Base-by-base conservation (phyloP, 306 rosid genomes). In the Calophaca sinica region DNA sequence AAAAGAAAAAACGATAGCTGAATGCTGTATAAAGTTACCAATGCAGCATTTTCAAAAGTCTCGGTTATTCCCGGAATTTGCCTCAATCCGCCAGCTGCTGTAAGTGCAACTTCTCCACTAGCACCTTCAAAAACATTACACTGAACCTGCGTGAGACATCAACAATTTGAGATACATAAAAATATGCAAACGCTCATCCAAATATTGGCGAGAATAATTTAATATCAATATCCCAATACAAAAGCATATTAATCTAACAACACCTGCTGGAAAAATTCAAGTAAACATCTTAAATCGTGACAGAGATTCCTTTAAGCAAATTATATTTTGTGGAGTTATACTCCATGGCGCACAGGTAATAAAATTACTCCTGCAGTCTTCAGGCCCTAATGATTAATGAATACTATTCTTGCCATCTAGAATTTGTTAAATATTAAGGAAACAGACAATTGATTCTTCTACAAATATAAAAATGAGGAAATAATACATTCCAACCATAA, bases 101-200 rank as follows among this genome's bases (percentile, higher is more conserved):
- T 94, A 38, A 94, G 96, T 54, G 97, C 90, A 71, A 89, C 82
- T 67, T 94, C 94, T 71, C 94, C 96, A 53, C 74, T 84, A 58
- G 81, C 94, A 70, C 97, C 98, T 87, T 94, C 89, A 62, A 94
- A 94, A 79, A 88, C 91, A 82, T 94, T 91, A 79, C 94, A 89
- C 32, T 94, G 98, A 46, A 81, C 90, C 98, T 94, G 94, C 80
- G 80, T 36, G 32, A 75, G 70, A 82, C 46, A 82, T 60, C 52
- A 62, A 63, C 8, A 15, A 53, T 33, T 46, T 45, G 66, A 83
- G 58, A 78, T 65, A 62, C 64, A 51, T 12, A 72, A 26, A 64
- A 26, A 13, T 9, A 50, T 14, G 26, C 45, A 49, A 41, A 61
- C 49, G 62, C 20, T 39, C 33, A 46, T 65, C 65, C 53, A 62